Evolutionary conservation across 768 basidiomycete species (phyloP).

Genomic region (Filobasidium wieringae): DNA sequence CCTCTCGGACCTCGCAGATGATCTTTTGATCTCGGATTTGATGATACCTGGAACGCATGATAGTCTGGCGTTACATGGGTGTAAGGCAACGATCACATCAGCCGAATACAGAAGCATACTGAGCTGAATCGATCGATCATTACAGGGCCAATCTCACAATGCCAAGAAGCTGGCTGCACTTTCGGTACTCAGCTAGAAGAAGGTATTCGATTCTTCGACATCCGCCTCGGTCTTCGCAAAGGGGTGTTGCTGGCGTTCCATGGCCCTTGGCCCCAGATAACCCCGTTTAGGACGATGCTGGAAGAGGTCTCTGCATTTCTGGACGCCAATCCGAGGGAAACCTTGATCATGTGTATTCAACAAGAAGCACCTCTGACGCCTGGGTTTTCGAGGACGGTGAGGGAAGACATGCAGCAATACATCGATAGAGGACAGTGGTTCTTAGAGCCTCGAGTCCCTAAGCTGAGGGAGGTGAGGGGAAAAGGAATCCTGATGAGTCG

Average conservation of each 20-base stretch:
- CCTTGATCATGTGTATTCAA: constrained; percentile 76
- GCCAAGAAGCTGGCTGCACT: constrained; percentile 55
- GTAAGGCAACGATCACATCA: constrained; percentile 20
- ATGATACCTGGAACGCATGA: constrained; percentile 56
- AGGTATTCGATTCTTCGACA: constrained; percentile 59
- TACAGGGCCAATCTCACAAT: constrained; percentile 54
- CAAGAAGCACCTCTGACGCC: constrained; percentile 58
- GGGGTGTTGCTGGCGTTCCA: constrained; percentile 61
- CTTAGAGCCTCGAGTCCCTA: constrained; percentile 66
- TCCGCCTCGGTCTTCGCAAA: constrained; percentile 60
- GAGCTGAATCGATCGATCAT: constrained; percentile 50
- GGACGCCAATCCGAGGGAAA: constrained; percentile 53
- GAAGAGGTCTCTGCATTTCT: constrained; percentile 54
- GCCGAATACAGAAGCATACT: constrained; percentile 50
- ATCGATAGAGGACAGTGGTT: constrained; percentile 57
- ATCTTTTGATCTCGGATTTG: constrained; percentile 57
- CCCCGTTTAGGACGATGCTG: constrained; percentile 58
- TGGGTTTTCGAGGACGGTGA: constrained; percentile 56
- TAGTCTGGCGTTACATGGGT: constrained; percentile 18
- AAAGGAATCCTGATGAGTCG: constrained; percentile 75
- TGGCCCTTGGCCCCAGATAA: constrained; percentile 58
- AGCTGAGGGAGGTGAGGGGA: constrained; percentile 70
- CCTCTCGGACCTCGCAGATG: constrained; percentile 51
- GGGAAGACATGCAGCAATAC: constrained; percentile 47
- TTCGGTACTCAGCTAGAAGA: constrained; percentile 58